Evolutionary conservation across 2,329 filamentous ascomycete species (phyloP).

Genomic region (Penicillium verrucosum): DNA sequence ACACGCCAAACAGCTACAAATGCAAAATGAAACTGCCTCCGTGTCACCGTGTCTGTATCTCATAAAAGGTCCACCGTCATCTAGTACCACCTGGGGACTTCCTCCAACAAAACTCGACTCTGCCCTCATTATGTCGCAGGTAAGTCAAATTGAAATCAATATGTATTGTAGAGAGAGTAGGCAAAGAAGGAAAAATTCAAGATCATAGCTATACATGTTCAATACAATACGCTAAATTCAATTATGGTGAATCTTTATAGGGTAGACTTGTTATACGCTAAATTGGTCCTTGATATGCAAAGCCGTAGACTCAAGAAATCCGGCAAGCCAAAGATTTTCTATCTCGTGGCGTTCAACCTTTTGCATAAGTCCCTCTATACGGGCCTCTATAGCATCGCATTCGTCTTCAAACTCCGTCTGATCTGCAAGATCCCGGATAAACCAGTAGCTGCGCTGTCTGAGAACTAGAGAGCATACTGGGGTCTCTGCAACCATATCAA

Average conservation of each 20-base stretch:
- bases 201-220: too few relatives aligned
- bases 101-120: background rate
- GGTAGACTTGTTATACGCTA: background rate
- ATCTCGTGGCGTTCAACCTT: background rate
- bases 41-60: background rate
- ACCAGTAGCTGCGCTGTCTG: background rate
- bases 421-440: background rate
- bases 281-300: background rate
- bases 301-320: background rate
- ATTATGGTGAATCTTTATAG: too few relatives aligned
- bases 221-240: too few relatives aligned
- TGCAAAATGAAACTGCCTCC: background rate
- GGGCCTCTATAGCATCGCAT: background rate
- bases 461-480: background rate
- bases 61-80: background rate
- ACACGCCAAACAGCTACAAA: background rate
- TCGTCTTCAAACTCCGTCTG: background rate
- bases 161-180: too few relatives aligned
- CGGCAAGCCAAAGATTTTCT: constrained; percentile 2
- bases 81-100: background rate
- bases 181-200: too few relatives aligned
- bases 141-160: too few relatives aligned
- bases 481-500: background rate
- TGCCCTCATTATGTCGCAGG: too few relatives aligned
- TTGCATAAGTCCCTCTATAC: background rate